These are phyloP conservation scores for Verticillium nubilum DNA, from an alignment of 2,329 filamentous ascomycete genomes.

Conservation along the genomic window DNA sequence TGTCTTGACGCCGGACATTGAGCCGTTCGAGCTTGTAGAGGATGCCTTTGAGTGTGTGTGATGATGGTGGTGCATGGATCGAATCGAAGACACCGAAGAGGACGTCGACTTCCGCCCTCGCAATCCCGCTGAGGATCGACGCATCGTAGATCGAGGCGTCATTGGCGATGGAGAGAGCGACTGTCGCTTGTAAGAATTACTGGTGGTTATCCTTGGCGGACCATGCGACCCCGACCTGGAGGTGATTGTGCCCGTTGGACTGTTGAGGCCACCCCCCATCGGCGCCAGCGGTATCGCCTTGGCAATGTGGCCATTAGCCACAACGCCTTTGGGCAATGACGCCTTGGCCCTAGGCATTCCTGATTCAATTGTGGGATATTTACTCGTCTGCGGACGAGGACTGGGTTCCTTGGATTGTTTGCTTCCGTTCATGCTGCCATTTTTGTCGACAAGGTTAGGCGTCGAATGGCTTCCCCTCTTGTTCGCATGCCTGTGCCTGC, in stretches of 20 bases:
- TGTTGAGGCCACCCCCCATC: conserved; percentile 12
- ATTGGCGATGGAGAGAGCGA: conserved; percentile 82
- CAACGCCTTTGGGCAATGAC: conserved; percentile 42
- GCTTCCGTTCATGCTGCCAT: conserved; percentile 30
- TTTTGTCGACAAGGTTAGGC: conserved; percentile 51
- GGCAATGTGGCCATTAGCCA: conserved; percentile 43
- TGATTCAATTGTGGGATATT: conserved; percentile 40
- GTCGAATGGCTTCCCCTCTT: conserved; percentile 52
- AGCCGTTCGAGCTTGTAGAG: conserved; percentile 79
- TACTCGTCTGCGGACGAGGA: conserved; percentile 55
- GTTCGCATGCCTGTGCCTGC: conserved; percentile 41
- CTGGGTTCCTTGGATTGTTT: conserved; percentile 46
- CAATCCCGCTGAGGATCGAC: conserved; percentile 76
- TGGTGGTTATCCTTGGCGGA: conserved; percentile 29
- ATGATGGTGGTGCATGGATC: conserved; percentile 81
- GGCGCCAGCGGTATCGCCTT: conserved; percentile 15
- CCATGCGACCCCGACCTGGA: conserved; percentile 13
- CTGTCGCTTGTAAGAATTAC: conserved; percentile 59
- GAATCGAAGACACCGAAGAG: conserved; percentile 87
- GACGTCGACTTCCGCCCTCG: conserved; percentile 93
- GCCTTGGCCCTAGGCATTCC: conserved; percentile 30
- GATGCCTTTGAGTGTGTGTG: conserved; percentile 92
- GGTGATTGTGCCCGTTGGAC: conserved; percentile 18
- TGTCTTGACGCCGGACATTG: conserved; percentile 62
- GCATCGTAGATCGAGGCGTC: conserved; percentile 81